Evolutionary conservation across 345 rosid species (phyloP).

Genomic region (Moricandia moricandioides): DNA sequence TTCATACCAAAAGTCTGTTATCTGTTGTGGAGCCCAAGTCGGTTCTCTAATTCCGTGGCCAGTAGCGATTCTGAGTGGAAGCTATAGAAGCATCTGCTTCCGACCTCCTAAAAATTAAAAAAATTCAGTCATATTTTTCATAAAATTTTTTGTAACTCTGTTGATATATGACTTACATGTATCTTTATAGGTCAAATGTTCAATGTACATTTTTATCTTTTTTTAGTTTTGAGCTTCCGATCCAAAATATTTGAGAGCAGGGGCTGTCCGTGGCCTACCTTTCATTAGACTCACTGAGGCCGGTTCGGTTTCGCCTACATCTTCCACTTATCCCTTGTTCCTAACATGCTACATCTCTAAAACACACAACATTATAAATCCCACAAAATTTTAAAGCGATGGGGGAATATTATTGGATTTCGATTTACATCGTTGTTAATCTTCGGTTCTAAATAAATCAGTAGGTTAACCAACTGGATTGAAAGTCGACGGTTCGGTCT

Average conservation of each 20-base stretch:
- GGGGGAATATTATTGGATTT: not conserved
- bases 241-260: too few species aligned
- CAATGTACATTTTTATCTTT: too few species aligned
- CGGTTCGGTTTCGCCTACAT: not conserved
- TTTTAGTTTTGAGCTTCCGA: too few species aligned
- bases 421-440: not conserved
- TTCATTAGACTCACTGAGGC: not conserved
- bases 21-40: constrained; percentile 14
- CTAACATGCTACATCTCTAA: not conserved
- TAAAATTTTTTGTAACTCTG: too few species aligned
- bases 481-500: not conserved
- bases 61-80: too few species aligned
- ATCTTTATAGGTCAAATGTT: too few species aligned
- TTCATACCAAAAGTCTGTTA: not conserved
- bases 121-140: too few species aligned
- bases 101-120: too few species aligned
- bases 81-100: too few species aligned
- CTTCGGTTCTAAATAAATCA: not conserved
- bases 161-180: too few species aligned
- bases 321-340: not conserved
- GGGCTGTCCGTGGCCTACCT: not conserved
- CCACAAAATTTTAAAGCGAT: too few species aligned
- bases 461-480: not conserved
- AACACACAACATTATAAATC: not conserved
- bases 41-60: too few species aligned